Evolutionary conservation across 2,329 filamentous ascomycete genomes (phyloP).

Genomic region (Fusarium nygamai): DNA sequence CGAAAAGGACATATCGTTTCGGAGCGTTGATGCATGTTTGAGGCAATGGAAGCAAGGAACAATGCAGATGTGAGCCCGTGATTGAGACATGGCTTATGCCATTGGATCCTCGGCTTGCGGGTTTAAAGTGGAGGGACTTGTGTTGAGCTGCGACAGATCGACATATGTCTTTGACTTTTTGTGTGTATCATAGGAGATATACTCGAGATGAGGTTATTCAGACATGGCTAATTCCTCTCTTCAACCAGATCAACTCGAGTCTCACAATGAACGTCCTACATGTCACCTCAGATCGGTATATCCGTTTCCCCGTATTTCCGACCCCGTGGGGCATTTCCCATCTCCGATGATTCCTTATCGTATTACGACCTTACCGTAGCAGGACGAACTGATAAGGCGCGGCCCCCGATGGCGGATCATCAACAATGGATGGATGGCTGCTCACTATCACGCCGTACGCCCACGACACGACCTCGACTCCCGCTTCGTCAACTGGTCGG

Average conservation of each 20-base stretch:
- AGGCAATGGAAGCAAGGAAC: not conserved
- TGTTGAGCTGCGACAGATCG: not conserved
- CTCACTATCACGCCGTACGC: constrained; percentile 13
- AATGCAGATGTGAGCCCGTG: not conserved
- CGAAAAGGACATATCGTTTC: not conserved
- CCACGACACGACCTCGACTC: constrained; percentile 2
- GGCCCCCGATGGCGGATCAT: constrained; percentile 14
- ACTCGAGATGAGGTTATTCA: not conserved
- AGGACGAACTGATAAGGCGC: constrained; percentile 18
- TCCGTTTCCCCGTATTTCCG: constrained; percentile 40
- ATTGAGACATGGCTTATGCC: constrained; percentile 2
- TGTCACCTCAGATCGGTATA: constrained; percentile 12
- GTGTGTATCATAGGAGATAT: not conserved
- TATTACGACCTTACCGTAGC: constrained; percentile 4
- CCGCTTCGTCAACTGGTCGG: constrained; percentile 17
- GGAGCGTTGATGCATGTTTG: not conserved
- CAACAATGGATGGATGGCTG: not conserved
- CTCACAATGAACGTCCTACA: not conserved
- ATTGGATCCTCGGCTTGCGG: not conserved
- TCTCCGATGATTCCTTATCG: constrained; percentile 31
- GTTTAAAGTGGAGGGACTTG: not conserved
- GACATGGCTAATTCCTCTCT: not conserved
- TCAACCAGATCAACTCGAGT: not conserved
- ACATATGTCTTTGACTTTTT: not conserved
- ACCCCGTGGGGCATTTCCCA: constrained; percentile 33